Evolutionary conservation across 352 stramenopile genomes (phyloP), one percentile per base, ranked within the genome.

Genomic region (Pythium plurisporium): DNA sequence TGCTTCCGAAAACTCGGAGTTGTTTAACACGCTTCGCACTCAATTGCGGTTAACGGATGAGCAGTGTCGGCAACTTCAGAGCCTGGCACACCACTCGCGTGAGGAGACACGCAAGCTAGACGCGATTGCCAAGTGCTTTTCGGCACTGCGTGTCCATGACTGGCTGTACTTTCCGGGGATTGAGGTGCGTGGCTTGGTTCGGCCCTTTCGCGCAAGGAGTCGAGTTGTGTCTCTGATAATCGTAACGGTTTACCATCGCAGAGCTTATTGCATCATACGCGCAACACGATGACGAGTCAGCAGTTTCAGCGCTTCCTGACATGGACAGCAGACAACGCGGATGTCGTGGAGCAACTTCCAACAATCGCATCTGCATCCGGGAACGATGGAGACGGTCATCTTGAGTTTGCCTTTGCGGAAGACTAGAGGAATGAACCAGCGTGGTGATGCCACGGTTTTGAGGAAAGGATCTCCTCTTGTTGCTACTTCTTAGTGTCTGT

Each of bases 81-180:
- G 58, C 30, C 53, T 92, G 45, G 64, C 65, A 12, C 45, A 62
- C 6, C 55, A 72, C 20, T 73, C 83, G 4, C 81, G 71, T 17
- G 74, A 92, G 31, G 85, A 95, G 64, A 66, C 79, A 27, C 72
- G 70, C 17, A 88, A 92, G 51, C 70, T 95, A 7, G 80, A 90
- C 25, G 84, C 76, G 2, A 92, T 95, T 47, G 70, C 71, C n/a
- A 95, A 95, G 53, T 95, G 85, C 41, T 95, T 95, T 47, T 85
- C 85, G 9, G 80, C 84, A 19, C 54, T 95, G 12, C 81, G 76
- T 31, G 82, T 80, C 1, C 85, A 95, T 57, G 83, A 93, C 62
- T 95, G 85, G 85, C 73, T 95, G 22, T 89, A 90, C 50, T 91
- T 93, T 33, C 76, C 79, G 6, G 80, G 85, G 37, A 91, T 84